A percentile compares a stretch with the other conserved stretches of the same genome.
phyloP scores from a whole-genome alignment of 2,329 filamentous ascomycete genomes.

The Ascochyta clinopodiicola region DNA sequence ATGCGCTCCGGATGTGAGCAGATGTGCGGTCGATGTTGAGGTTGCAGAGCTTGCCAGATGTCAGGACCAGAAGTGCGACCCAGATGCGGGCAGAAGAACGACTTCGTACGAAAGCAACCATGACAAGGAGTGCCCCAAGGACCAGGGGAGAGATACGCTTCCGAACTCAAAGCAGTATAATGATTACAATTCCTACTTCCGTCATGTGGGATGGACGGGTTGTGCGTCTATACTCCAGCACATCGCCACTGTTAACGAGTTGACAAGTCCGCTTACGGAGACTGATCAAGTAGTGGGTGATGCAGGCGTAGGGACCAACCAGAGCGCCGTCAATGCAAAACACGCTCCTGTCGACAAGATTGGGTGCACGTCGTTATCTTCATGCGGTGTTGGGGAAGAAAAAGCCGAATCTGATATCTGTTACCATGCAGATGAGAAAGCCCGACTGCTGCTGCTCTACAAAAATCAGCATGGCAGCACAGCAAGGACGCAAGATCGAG shows the following conservation, averaged over 20 bases:
- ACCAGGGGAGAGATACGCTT: not conserved
- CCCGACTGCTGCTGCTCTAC: constrained; percentile 22
- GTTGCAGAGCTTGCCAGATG: not conserved
- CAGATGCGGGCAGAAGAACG: not conserved
- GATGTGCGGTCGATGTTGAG: not conserved
- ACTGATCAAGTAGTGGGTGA: not conserved
- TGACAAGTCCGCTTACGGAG: not conserved
- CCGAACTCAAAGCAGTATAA: not conserved
- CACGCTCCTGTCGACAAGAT: not conserved
- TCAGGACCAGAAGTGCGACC: not conserved
- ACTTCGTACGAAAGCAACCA: not conserved
- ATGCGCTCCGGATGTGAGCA: not conserved
- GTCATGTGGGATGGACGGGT: not conserved
- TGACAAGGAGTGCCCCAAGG: not conserved
- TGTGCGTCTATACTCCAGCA: not conserved
- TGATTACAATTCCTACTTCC: not conserved
- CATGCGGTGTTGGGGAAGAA: not conserved
- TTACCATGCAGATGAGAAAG: constrained; percentile 19
- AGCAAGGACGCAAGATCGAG: constrained; percentile 9
- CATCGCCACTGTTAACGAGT: not conserved
- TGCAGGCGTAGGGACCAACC: not conserved
- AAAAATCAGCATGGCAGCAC: constrained; percentile 8
- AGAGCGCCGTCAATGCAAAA: not conserved
- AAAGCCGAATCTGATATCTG: not conserved
- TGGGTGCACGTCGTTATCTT: not conserved